These are phyloP conservation scores for Rhizopogon rudus DNA, from an alignment of 768 basidiomycete genomes.

Conservation along the genomic window DNA sequence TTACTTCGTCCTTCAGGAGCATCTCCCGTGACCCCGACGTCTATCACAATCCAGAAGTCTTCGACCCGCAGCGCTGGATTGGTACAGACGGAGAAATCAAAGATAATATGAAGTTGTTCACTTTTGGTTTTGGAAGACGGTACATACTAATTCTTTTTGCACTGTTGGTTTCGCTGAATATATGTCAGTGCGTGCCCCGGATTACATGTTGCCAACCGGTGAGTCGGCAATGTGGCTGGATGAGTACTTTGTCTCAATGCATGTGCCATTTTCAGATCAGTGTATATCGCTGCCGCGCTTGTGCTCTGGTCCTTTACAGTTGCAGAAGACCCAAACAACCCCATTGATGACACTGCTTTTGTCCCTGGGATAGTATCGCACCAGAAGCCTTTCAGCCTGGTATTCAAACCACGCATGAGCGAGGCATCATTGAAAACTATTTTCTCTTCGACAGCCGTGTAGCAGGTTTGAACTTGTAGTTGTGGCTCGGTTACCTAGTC, in stretches of 20 bases:
- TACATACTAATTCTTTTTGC: not conserved
- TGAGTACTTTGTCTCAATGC: not conserved
- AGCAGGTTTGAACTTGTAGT: not conserved
- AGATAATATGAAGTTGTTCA: slow-evolving; percentile 40
- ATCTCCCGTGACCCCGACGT: slow-evolving; percentile 45
- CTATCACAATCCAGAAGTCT: slow-evolving; percentile 50
- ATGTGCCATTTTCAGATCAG: slow-evolving; percentile 34
- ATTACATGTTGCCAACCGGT: slow-evolving; percentile 37
- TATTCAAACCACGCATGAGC: slow-evolving; percentile 44
- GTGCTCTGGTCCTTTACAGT: slow-evolving; percentile 60
- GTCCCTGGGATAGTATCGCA: slow-evolving; percentile 61
- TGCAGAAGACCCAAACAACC: slow-evolving; percentile 37
- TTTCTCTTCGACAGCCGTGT: not conserved
- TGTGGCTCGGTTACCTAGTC: not conserved
- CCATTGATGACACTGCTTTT: slow-evolving; percentile 60
- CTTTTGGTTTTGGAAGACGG: slow-evolving; percentile 52
- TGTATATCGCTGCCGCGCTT: slow-evolving; percentile 59
- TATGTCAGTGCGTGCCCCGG: slow-evolving; percentile 50
- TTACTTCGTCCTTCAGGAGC: slow-evolving; percentile 22
- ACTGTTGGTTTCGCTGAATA: not conserved
- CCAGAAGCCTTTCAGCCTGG: slow-evolving; percentile 53
- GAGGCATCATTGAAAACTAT: slow-evolving; percentile 1
- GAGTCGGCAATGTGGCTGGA: not conserved
- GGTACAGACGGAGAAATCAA: slow-evolving; percentile 36
- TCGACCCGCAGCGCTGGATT: slow-evolving; percentile 51